Percentiles rank a stretch among this genome's conserved stretches.
Evolutionary conservation across 768 basidiomycete genomes (phyloP).

Genomic region (Termitomyces sp.): DNA sequence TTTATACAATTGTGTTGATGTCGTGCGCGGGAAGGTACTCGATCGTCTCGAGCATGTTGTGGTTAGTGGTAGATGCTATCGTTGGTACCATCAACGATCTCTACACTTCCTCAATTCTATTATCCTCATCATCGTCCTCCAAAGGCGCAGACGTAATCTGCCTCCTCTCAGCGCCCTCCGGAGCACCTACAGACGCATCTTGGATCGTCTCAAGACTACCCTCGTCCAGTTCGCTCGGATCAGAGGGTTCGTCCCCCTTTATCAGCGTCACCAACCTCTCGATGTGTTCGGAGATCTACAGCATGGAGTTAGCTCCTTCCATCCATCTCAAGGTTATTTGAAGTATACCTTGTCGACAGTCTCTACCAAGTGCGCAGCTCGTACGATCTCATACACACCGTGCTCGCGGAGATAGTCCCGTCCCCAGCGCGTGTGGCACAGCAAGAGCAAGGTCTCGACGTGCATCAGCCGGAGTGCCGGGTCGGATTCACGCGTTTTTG

Average conservation of each 20-base stretch:
- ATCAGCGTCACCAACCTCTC: constrained; percentile 86
- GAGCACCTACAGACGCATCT: constrained; percentile 17
- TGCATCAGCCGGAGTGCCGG: constrained; percentile 70
- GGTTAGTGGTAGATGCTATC: neutral
- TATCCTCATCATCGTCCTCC: constrained; percentile 60
- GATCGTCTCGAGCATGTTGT: neutral
- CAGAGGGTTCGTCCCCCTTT: constrained; percentile 68
- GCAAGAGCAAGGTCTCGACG: constrained; percentile 83
- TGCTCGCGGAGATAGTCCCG: constrained; percentile 73
- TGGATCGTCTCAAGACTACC: constrained; percentile 14
- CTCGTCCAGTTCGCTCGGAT: constrained; percentile 30
- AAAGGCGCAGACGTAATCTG: constrained; percentile 15
- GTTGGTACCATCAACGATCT: neutral
- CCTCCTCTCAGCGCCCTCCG: constrained; percentile 3
- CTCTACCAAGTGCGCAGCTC: constrained; percentile 75
- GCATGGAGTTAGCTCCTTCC: neutral
- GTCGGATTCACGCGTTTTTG: constrained; percentile 83
- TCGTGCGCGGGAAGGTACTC: neutral
- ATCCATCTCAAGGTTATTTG: neutral
- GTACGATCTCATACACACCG: constrained; percentile 85
- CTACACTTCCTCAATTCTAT: constrained; percentile 73
- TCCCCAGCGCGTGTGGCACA: constrained; percentile 88
- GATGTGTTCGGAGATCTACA: constrained; percentile 79
- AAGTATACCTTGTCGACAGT: constrained; percentile 64
- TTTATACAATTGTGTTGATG: neutral